Evolutionary conservation across 2,329 filamentous ascomycete genomes (phyloP), one percentile per base, ranked within the genome.

Genomic region (Fusarium acutatum): DNA sequence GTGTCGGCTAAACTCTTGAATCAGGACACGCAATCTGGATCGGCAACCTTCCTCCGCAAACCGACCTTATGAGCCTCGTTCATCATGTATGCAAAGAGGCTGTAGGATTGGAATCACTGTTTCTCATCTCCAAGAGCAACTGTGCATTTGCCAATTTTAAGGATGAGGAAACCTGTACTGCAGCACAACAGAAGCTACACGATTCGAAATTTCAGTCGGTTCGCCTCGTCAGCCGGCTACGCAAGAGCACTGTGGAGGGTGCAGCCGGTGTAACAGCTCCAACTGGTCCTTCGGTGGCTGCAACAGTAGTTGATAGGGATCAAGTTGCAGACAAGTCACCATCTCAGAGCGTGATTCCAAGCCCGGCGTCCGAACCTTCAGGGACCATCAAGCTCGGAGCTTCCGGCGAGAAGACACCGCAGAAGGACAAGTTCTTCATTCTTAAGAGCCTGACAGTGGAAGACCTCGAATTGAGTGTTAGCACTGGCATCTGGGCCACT

Each of bases 121-220:
- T 98, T 75, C 85, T 98, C 40, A 98, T 98, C 44, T 96, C 95
- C 0, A 98, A 98, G 81, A 98, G 95, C 81, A 98, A 98, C 80
- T 98, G 96, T 79, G 96, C 95, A 0, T 98, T 98, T 84, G 94
- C 97, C 73, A 98, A 98, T 79, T 98, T 97, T 81, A 93, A 92
- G 71, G 93, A 94, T 57, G 95, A 97, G 77, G 84, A 86, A 7
- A 90, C 91, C 10, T 98, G 95, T 79, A 84, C 89, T 12, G 87
- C 89, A 14, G 96, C 96, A 0, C 94, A 97, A 84, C 88, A 91
- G 50, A 91, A 94, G 74, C 92, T 98, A 49, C 94, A 98, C 81
- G 95, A 98, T 78, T 97, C 95, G 3, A 92, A 92, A 63, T 98
- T 98, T 76, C 91, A 96, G 76, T 92, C 94, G 0, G 93, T 96